phyloP scores from a whole-genome alignment of 441 rosid genomes.

The Populus hybrid region DNA sequence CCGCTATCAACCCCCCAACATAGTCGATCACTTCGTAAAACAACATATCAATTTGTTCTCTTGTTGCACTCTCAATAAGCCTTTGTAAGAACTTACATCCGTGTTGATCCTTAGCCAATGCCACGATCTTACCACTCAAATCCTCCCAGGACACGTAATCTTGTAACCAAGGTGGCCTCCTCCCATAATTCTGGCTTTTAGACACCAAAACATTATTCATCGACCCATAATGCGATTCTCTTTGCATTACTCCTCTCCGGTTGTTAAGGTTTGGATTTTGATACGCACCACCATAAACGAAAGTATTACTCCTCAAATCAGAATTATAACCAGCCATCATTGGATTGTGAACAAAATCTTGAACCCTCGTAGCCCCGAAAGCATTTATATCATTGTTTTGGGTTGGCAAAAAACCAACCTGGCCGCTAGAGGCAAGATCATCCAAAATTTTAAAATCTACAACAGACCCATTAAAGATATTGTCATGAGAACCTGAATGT shows the following conservation, averaged over 20 bases:
- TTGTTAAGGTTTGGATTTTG: neutral
- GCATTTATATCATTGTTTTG: neutral
- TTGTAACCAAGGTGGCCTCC: neutral
- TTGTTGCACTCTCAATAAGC: slow-evolving; percentile 15
- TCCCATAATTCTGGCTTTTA: neutral
- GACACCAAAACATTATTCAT: neutral
- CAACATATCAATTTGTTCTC: slow-evolving; percentile 35
- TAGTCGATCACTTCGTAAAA: slow-evolving; percentile 38
- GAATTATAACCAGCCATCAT: neutral
- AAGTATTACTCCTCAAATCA: neutral
- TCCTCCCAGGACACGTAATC: slow-evolving; percentile 26
- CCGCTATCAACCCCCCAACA: slow-evolving; percentile 46
- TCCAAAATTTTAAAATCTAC: neutral
- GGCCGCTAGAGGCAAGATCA: neutral
- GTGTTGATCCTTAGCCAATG: slow-evolving; percentile 34
- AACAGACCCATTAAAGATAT: neutral
- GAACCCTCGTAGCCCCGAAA: neutral
- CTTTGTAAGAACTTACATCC: slow-evolving; percentile 27
- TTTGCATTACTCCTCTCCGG: neutral
- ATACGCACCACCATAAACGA: neutral
- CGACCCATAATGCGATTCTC: neutral
- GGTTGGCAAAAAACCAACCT: neutral
- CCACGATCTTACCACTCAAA: slow-evolving; percentile 27
- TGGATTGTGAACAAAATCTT: neutral
- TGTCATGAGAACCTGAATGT: neutral